Evolutionary conservation across 768 basidiomycete species (phyloP), one percentile per base, ranked within the genome.

Genomic region (Hypholoma fasciculare): DNA sequence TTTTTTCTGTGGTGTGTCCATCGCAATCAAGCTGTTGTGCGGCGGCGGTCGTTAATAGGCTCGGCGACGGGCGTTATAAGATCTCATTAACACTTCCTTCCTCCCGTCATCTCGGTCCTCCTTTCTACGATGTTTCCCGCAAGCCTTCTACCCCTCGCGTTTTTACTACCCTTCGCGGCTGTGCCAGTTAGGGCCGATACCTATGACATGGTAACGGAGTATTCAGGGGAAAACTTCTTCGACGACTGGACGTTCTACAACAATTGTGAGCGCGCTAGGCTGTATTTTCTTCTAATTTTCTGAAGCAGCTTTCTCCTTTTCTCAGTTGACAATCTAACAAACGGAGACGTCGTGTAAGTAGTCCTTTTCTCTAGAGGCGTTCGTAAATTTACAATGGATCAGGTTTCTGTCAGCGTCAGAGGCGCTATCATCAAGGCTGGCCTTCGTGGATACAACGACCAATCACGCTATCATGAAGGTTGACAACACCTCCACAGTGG

Each of bases 381-480:
- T 26, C 13, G n/a, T 27, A 9, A 19, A 9, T 4, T 11, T 7
- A 14, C 42, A 16, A 54, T 49, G 56, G 57, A 48, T 34, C 57
- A 85, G 83, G 44, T 88, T 81, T 63, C 74, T 85, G 42, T 80
- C 79, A 1, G 72, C 80, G 30, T 74, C 74, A 17, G 54, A 73
- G 13, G 86, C 82, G 3, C 67, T 72, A 36, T 72, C 79, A 6
- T 71, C 78, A 38, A 70, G 81, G 56, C 82, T 90, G 37, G 81
- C 87, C 1, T 89, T 79, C 64, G 79, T 89, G 43, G 86, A 92
- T 61, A 26, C 78, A 7, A 61, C 74, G 16, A 87, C 88, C 3
- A 87, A 85, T 13, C 87, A 88, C 59, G 90, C 89, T 1, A 83
- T 92, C 65, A 87, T 92, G 66, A 83, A 81, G 65, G 89, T 92